A percentile compares a stretch with the other conserved stretches of the same genome.
phyloP scores from a whole-genome alignment of 345 rosid species.

The Moricandia moricandioides region DNA sequence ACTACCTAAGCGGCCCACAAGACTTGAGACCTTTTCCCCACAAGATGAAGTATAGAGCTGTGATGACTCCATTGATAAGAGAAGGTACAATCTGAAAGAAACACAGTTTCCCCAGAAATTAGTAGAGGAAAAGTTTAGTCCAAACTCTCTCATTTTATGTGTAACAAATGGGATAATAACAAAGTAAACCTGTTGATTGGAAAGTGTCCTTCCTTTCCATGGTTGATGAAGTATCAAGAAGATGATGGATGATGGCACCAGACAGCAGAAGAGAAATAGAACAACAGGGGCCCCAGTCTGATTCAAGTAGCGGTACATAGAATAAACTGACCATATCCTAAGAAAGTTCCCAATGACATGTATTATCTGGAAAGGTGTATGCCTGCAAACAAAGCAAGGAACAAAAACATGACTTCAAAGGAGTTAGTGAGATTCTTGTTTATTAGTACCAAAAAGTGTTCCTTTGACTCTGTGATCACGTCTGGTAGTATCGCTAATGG shows the following conservation, averaged over 20 bases:
- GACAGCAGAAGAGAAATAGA: constrained; percentile 81
- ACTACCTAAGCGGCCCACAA: constrained; percentile 88
- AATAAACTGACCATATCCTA: constrained; percentile 96
- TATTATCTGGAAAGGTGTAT: constrained; percentile 74
- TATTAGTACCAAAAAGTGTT: no score
- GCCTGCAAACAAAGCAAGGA: constrained; percentile 40
- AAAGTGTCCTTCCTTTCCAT: constrained; percentile 94
- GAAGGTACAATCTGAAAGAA: constrained; percentile 83
- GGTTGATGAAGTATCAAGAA: constrained; percentile 83
- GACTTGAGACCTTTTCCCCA: constrained; percentile 92
- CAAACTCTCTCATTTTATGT: neutral
- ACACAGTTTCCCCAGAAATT: neutral
- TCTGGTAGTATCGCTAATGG: no score
- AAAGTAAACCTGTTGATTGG: constrained; percentile 73
- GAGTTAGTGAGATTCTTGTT: no score
- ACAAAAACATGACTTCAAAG: neutral
- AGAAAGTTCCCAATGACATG: constrained; percentile 73
- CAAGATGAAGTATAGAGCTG: constrained; percentile 84
- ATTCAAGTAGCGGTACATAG: constrained; percentile 71
- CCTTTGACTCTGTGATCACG: no score
- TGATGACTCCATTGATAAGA: constrained; percentile 83
- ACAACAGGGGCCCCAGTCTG: constrained; percentile 79
- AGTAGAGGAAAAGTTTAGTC: constrained; percentile 1
- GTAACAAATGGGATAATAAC: neutral
- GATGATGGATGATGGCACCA: constrained; percentile 69